Evolutionary conservation across 2,329 filamentous ascomycete genomes (phyloP), one percentile per base, ranked within the genome.

Genomic region (Xylaria multiplex): DNA sequence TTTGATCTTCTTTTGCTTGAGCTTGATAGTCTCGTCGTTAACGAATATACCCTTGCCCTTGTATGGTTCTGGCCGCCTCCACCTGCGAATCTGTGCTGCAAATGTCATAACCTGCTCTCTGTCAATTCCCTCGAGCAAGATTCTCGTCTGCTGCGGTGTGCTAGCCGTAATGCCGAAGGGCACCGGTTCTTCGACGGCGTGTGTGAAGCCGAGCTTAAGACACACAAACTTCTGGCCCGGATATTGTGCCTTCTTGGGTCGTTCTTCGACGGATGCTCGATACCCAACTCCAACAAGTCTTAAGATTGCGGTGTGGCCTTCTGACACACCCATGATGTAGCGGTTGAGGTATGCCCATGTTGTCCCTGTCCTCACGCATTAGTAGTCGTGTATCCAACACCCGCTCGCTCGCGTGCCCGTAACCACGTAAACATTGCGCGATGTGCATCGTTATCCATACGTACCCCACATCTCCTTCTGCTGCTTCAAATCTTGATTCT

Each of bases 1-100:
- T 85, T 94, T 95, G 80, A 95, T 93, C 87, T 95, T 96, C 91
- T 97, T 99, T 76, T 93, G 91, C 90, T 99, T 99, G 81, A 99
- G 80, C 86, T 91, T 97, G 82, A 99, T 97, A 35, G 93, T 97
- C 86, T 99, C 93, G 70, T 94, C 93, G 77, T 98, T 96, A 74
- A 99, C 90, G 79, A 98, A 99, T 74, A 99, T 97, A 74, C 96
- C 96, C 88, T 99, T 98, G 72, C 96, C 96, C 88, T 99, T 99
- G 82, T 99, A 99, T 71, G 96, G 96, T 82, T 99, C 96, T 35
- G 96, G 96, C 70, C 87, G 87, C 77, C 96, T 90, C 95, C 95
- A 98, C 80, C 84, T 87, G 73, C 93, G 86, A 72, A 99, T 96
- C 73, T 90, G 84, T 0, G 96, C 96, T 19, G 96, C 96, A 79